phyloP scores from a whole-genome alignment of 441 rosid genomes.

The Populus tomentosa region DNA sequence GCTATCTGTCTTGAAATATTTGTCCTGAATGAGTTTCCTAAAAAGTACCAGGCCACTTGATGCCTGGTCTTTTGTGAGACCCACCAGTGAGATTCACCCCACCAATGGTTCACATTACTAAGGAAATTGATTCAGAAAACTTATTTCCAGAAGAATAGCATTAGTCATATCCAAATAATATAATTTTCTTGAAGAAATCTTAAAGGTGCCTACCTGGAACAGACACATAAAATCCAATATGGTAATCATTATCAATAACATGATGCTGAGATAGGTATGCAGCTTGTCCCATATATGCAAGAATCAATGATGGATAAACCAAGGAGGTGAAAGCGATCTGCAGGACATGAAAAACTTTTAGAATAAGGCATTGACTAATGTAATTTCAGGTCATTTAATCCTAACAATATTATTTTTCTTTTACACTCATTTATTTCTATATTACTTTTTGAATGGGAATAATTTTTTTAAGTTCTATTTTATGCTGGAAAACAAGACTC shows the following conservation, averaged over 20 bases:
- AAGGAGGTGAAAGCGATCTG: constrained; percentile 90
- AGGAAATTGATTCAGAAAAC: neutral
- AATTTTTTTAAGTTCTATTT: neutral
- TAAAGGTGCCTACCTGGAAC: constrained; percentile 57
- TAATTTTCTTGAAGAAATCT: constrained; percentile 7
- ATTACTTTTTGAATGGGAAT: neutral
- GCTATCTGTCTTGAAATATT: neutral
- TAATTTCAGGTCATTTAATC: neutral
- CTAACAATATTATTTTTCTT: neutral
- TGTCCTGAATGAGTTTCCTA: neutral
- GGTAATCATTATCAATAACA: constrained; percentile 39
- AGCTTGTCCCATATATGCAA: constrained; percentile 99
- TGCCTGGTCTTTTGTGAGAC: neutral
- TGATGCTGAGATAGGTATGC: constrained; percentile 89
- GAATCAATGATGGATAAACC: constrained; percentile 91
- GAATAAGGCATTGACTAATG: constrained; percentile 10
- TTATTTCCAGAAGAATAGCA: neutral
- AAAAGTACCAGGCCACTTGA: neutral
- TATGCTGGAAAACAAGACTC: neutral
- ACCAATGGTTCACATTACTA: neutral
- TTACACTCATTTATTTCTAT: neutral
- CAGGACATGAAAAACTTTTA: constrained; percentile 20
- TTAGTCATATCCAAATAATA: constrained; percentile 1
- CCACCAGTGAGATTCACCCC: neutral
- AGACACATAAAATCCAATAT: constrained; percentile 86